Evolutionary conservation across 2,329 filamentous ascomycete species (phyloP).

Genomic region (Claviceps fusiformis): DNA sequence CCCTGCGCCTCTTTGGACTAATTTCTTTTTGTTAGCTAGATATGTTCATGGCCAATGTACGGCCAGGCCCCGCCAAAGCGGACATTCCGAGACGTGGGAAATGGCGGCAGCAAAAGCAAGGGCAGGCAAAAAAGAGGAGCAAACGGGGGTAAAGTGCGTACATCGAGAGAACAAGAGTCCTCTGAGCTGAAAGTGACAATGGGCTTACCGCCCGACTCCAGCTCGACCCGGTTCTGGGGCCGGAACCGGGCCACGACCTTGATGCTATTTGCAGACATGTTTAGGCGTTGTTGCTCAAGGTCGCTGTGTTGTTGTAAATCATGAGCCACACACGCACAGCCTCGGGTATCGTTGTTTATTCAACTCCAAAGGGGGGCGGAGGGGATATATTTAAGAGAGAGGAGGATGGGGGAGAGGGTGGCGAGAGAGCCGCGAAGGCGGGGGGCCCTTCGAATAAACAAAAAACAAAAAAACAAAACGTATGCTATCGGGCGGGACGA

Average conservation of each 20-base stretch:
- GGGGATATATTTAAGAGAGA: neutral
- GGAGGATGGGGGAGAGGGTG: too few relatives aligned
- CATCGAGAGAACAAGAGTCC: slow-evolving; percentile 76
- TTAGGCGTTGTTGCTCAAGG: slow-evolving; percentile 18
- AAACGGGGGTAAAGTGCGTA: slow-evolving; percentile 24
- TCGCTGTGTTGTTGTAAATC: slow-evolving; percentile 4
- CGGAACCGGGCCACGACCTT: slow-evolving; percentile 96
- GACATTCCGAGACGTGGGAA: neutral
- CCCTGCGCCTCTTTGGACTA: slow-evolving; percentile 73
- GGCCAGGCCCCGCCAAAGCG: neutral
- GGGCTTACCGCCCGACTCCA: slow-evolving; percentile 77
- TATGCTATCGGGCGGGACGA: neutral
- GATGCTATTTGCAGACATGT: slow-evolving; percentile 50
- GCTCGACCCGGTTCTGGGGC: slow-evolving; percentile 90
- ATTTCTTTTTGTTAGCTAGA: slow-evolving; percentile 13
- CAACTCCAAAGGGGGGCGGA: neutral
- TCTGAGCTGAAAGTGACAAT: slow-evolving; percentile 81
- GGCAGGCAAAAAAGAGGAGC: slow-evolving; percentile 19
- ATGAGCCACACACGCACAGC: slow-evolving; percentile 7
- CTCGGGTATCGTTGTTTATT: neutral
- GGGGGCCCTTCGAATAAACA: neutral
- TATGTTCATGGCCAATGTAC: neutral
- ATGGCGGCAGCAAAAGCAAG: slow-evolving; percentile 1
- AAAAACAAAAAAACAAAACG: neutral
- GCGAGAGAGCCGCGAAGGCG: too few relatives aligned